A percentile compares a stretch with the other conserved stretches of the same genome.
phyloP scores from a whole-genome alignment of 768 basidiomycete genomes.

The Trametes cinnabarina region DNA sequence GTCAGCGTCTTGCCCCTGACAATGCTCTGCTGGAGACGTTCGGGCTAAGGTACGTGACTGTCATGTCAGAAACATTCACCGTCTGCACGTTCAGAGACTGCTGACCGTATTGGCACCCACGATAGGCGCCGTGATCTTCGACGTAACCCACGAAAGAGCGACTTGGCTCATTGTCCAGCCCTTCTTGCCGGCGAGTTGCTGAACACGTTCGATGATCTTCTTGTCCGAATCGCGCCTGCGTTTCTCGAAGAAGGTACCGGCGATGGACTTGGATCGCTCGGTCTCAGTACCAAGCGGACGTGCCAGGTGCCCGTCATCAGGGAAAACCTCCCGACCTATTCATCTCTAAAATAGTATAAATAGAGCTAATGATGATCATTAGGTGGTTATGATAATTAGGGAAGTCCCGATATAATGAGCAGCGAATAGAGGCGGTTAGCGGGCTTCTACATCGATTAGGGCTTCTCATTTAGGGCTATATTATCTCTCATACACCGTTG shows the following conservation, averaged over 20 bases:
- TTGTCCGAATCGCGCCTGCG: slow-evolving; percentile 30
- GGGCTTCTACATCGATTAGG: background rate
- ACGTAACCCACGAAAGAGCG: slow-evolving; percentile 41
- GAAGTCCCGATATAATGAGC: too few species aligned
- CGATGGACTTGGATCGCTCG: slow-evolving; percentile 10
- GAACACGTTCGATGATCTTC: slow-evolving; percentile 39
- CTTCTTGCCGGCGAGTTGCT: slow-evolving; percentile 41
- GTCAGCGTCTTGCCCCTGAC: slow-evolving; percentile 43
- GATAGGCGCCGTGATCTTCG: slow-evolving; percentile 46
- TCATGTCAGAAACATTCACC: background rate
- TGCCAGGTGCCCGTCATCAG: slow-evolving; percentile 34
- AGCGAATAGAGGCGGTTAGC: too few species aligned
- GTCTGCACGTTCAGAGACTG: too few species aligned
- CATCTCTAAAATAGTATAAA: too few species aligned
- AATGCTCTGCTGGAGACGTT: slow-evolving; percentile 32
- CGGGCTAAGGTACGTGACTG: background rate
- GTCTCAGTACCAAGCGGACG: slow-evolving; percentile 35
- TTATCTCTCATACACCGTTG: too few species aligned
- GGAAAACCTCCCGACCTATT: too few species aligned
- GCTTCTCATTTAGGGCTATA: background rate
- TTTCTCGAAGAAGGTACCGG: slow-evolving; percentile 27
- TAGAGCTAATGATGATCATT: too few species aligned
- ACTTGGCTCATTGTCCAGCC: slow-evolving; percentile 44
- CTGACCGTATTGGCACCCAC: slow-evolving; percentile 38
- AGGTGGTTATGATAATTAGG: too few species aligned